phyloP scores from a whole-genome alignment of 1,139 yeast species.

The Yarrowia galli region DNA sequence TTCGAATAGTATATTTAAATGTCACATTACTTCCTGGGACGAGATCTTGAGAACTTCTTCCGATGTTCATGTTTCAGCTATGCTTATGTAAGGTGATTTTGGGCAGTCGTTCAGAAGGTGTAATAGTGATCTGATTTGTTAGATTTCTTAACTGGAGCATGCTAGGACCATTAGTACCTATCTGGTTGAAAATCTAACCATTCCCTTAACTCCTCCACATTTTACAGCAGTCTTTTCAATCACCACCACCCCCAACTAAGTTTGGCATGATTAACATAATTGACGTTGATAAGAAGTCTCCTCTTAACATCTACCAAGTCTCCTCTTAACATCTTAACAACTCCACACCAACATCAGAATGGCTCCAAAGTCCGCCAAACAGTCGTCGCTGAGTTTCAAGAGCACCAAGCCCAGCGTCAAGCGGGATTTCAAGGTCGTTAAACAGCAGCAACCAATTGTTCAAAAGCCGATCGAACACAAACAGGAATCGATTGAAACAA shows the following conservation, averaged over 20 bases:
- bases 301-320: no score
- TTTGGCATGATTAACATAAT: background rate
- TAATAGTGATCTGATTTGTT: background rate
- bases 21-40: no score
- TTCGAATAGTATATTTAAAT: background rate
- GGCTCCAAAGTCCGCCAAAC: slow-evolving; percentile 9
- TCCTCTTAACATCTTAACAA: background rate
- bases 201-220: background rate
- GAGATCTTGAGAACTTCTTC: no score
- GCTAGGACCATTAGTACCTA: no score
- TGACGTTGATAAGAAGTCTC: slow-evolving; percentile 33
- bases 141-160: background rate
- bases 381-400: slow-evolving; percentile 17
- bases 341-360: background rate
- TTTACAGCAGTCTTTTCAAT: background rate
- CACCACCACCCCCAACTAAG: background rate
- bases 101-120: background rate
- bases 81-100: background rate
- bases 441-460: background rate
- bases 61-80: no score
- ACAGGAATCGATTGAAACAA: slow-evolving; percentile 14
- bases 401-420: slow-evolving; percentile 23
- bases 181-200: background rate
- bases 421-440: slow-evolving; percentile 6
- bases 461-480: background rate